Evolutionary conservation across 2,329 filamentous ascomycete genomes (phyloP).

Genomic region (Aspergillus sergii): DNA sequence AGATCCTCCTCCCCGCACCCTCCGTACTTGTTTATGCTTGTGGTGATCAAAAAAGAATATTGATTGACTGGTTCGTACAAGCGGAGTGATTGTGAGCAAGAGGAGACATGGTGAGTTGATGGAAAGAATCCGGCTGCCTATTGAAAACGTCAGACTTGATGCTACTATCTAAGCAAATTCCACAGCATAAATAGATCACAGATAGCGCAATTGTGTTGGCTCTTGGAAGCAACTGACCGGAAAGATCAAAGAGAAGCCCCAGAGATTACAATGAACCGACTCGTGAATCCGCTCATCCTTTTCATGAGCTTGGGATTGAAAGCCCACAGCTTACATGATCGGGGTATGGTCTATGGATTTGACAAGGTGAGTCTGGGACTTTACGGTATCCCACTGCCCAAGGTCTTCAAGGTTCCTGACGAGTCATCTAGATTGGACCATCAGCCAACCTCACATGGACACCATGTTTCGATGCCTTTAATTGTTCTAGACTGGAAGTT

Average conservation of each 20-base stretch:
- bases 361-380: slow-evolving; percentile 4
- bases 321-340: slow-evolving; percentile 6
- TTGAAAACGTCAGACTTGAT: not conserved
- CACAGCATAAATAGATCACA: slow-evolving; percentile 11
- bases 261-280: slow-evolving; percentile 7
- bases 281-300: slow-evolving; percentile 1
- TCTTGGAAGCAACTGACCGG: slow-evolving; percentile 4
- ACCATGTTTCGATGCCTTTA: slow-evolving; percentile 18
- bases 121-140: slow-evolving; percentile 5
- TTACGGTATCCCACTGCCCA: not conserved
- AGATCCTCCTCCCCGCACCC: not conserved
- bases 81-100: not conserved
- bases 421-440: slow-evolving; percentile 16
- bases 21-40: not conserved
- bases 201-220: not conserved
- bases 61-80: not conserved
- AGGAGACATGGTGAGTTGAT: not conserved
- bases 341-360: slow-evolving; percentile 10
- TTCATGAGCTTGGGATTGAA: slow-evolving; percentile 6
- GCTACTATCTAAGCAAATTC: not conserved
- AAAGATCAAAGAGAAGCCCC: not conserved
- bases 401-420: slow-evolving; percentile 10
- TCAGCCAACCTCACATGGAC: slow-evolving; percentile 19
- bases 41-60: not conserved
- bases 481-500: slow-evolving; percentile 18